These are phyloP conservation scores for Beauveria australis DNA, from an alignment of 2,329 filamentous ascomycete genomes.

Conservation along the genomic window DNA sequence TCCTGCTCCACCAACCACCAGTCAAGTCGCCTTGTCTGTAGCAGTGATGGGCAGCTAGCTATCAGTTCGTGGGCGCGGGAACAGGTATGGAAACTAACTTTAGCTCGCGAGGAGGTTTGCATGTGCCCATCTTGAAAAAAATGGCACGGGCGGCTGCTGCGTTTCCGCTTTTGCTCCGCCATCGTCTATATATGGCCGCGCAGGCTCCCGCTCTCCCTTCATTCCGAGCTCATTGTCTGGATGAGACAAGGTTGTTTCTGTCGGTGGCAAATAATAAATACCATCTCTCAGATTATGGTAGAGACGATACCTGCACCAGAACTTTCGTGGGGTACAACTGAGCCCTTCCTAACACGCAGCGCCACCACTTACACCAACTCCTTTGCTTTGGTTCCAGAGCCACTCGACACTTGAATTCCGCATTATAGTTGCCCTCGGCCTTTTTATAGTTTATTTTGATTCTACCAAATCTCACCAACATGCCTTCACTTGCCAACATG, in stretches of 20 bases:
- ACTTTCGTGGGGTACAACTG: background rate
- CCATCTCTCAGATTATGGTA: background rate
- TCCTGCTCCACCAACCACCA: background rate
- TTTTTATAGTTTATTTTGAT: background rate
- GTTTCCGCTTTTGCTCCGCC: background rate
- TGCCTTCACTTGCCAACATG: conserved; percentile 27
- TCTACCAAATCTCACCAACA: conserved; percentile 14
- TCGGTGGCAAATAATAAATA: background rate
- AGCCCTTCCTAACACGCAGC: background rate
- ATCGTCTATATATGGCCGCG: background rate
- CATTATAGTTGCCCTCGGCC: too few relatives aligned
- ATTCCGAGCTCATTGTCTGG: background rate
- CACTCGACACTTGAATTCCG: too few relatives aligned
- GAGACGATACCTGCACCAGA: background rate
- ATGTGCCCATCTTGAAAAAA: conserved; percentile 10
- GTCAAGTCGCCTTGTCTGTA: too few relatives aligned
- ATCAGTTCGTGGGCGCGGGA: background rate
- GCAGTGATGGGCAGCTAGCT: background rate
- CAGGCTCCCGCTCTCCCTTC: background rate
- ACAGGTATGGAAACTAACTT: background rate
- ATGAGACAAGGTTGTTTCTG: background rate
- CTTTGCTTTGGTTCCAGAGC: too few relatives aligned
- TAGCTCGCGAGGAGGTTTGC: conserved; percentile 1
- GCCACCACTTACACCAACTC: background rate
- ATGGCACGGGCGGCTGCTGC: background rate